A percentile compares a stretch with the other conserved stretches of the same genome.
Conservation (phyloP, 208 protist genomes). For the Porcisia deanei region DNA sequence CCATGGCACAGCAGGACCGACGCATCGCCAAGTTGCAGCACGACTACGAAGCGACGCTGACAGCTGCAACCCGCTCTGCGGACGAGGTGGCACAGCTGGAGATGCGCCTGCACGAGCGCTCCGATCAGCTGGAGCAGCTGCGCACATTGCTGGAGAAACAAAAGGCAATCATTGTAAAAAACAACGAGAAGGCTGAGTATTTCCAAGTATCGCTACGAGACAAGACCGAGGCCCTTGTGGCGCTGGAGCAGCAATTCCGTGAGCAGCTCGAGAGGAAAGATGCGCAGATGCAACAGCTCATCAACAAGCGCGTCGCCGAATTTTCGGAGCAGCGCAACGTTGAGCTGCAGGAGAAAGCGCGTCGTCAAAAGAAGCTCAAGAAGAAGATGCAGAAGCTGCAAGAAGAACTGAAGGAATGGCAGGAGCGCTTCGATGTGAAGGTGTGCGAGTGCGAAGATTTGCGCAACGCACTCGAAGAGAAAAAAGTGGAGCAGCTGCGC, state of each 20-base stretch:
- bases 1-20: constrained; percentile 49
- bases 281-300: constrained; percentile 69
- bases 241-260: constrained; percentile 45
- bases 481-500: constrained; percentile 75
- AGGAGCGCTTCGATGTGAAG: constrained; percentile 79
- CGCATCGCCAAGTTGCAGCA: constrained; percentile 50
- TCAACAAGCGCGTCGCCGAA: constrained; percentile 78
- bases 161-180: constrained; percentile 84
- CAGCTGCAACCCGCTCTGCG: constrained; percentile 24
- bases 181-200: constrained; percentile 81
- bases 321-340: constrained; percentile 52
- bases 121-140: constrained; percentile 77
- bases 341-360: constrained; percentile 46
- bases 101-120: constrained; percentile 58
- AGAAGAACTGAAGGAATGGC: constrained; percentile 44
- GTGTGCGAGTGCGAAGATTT: constrained; percentile 87
- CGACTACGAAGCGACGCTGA: constrained; percentile 59
- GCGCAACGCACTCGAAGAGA: constrained; percentile 66
- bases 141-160: constrained; percentile 77
- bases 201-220: constrained; percentile 68
- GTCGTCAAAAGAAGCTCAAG: constrained; percentile 71
- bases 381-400: constrained; percentile 85
- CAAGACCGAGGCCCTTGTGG: constrained; percentile 33
- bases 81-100: constrained; percentile 49
- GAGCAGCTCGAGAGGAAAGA: constrained; percentile 68